Percentiles rank a stretch among this genome's conserved stretches.
Evolutionary conservation across 345 rosid genomes (phyloP).

Genomic region (Corchorus olitorius): DNA sequence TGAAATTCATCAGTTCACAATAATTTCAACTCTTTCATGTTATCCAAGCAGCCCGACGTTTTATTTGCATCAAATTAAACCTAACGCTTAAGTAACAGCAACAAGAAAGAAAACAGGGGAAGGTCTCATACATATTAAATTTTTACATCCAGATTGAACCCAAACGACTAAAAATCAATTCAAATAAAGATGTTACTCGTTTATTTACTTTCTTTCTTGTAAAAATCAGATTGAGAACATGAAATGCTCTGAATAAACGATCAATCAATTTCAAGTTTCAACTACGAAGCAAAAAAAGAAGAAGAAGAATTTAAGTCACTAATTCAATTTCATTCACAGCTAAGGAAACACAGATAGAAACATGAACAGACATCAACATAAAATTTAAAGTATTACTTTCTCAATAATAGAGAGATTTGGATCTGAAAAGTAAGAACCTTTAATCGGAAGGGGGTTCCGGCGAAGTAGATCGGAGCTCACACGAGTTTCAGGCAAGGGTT

Average conservation of each 20-base stretch:
- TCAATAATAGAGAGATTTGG: slow-evolving; percentile 3
- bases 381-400: neutral
- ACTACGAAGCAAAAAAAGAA: neutral
- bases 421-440: slow-evolving; percentile 12
- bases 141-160: neutral
- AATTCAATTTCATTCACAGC: neutral
- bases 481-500: neutral
- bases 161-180: neutral
- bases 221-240: neutral
- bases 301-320: neutral
- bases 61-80: neutral
- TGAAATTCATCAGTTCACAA: neutral
- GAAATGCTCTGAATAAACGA: neutral
- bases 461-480: slow-evolving; percentile 1
- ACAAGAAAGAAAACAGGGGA: neutral
- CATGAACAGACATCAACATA: neutral
- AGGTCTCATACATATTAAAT: neutral
- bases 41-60: neutral
- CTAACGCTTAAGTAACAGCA: neutral
- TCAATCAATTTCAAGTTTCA: neutral
- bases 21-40: neutral
- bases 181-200: neutral
- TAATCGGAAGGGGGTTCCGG: neutral
- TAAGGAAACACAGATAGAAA: neutral
- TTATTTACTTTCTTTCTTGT: neutral